These are phyloP conservation scores for Globisporangium viniferum DNA, from an alignment of 352 stramenopile species.

Conservation along the genomic window DNA sequence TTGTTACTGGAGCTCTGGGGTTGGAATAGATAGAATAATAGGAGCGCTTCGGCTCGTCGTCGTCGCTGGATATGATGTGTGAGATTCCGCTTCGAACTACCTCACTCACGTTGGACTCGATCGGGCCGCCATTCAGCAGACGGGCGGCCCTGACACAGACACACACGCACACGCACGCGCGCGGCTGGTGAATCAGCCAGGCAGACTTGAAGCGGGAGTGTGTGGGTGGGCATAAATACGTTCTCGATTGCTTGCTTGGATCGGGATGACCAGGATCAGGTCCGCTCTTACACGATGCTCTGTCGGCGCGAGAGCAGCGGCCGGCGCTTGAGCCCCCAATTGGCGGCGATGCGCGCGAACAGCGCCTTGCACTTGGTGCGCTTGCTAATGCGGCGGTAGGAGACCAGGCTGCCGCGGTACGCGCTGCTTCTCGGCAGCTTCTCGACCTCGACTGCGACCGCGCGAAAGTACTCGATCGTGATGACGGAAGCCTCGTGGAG, in stretches of 20 bases:
- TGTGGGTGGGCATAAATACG: not conserved
- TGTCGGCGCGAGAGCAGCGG: slow-evolving; percentile 15
- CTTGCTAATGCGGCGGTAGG: slow-evolving; percentile 52
- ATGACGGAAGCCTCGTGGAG: slow-evolving; percentile 59
- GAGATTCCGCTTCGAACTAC: not conserved
- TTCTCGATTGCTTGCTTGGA: not conserved
- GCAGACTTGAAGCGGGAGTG: not conserved
- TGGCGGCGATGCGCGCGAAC: slow-evolving; percentile 34
- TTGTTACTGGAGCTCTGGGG: no score
- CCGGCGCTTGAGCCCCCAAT: slow-evolving; percentile 33
- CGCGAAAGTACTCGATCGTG: slow-evolving; percentile 65
- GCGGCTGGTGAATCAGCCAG: not conserved
- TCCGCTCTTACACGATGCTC: slow-evolving; percentile 1
- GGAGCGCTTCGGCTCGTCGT: no score
- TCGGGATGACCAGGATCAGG: not conserved
- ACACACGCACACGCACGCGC: not conserved
- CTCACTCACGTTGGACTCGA: not conserved
- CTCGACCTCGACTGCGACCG: slow-evolving; percentile 48
- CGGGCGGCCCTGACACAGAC: not conserved
- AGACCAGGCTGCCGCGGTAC: slow-evolving; percentile 69
- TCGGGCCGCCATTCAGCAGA: not conserved
- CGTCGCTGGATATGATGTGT: not conserved
- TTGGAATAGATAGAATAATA: no score
- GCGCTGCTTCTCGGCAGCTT: slow-evolving; percentile 54
- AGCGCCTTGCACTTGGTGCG: slow-evolving; percentile 44